Percentiles rank a stretch among this genome's conserved stretches.
Conservation (phyloP, 1,139 yeast genomes). For the Lodderomyces beijingensis region DNA sequence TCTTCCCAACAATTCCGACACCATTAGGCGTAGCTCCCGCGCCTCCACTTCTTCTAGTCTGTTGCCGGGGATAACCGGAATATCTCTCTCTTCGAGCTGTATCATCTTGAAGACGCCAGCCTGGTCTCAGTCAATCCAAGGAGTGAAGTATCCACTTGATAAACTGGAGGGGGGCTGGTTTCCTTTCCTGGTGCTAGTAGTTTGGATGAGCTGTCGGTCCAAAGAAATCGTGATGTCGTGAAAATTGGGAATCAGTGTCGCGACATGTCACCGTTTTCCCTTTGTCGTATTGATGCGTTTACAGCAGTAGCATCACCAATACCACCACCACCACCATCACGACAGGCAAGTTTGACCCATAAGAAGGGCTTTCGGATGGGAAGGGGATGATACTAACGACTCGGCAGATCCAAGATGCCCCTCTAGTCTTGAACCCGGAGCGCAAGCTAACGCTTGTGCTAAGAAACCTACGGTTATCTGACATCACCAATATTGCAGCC, state of each 20-base stretch:
- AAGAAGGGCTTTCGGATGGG: too few species aligned
- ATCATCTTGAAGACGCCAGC: constrained; percentile 36
- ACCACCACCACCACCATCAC: too few species aligned
- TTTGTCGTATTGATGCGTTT: too few species aligned
- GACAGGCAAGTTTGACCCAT: too few species aligned
- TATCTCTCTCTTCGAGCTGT: constrained; percentile 50
- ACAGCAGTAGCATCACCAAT: too few species aligned
- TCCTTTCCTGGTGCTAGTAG: too few species aligned
- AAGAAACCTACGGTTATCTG: constrained; percentile 30
- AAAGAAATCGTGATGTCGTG: too few species aligned
- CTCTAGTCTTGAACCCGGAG: constrained; percentile 33
- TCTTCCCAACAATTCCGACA: constrained; percentile 62
- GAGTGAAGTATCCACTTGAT: too few species aligned
- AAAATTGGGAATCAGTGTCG: too few species aligned
- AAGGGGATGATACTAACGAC: constrained; percentile 37
- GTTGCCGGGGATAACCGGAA: constrained; percentile 84
- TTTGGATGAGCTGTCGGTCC: too few species aligned
- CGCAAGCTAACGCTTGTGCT: constrained; percentile 33
- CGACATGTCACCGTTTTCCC: too few species aligned
- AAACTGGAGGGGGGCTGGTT: too few species aligned
- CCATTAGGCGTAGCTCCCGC: constrained; percentile 61
- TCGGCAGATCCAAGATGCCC: constrained; percentile 28
- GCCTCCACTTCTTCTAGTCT: constrained; percentile 69
- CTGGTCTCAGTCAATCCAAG: constrained; percentile 28
- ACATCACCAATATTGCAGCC: constrained; percentile 32